Evolutionary conservation across 2,329 filamentous ascomycete genomes (phyloP), one percentile per base, ranked within the genome.

Genomic region (Claviceps lovelessii): DNA sequence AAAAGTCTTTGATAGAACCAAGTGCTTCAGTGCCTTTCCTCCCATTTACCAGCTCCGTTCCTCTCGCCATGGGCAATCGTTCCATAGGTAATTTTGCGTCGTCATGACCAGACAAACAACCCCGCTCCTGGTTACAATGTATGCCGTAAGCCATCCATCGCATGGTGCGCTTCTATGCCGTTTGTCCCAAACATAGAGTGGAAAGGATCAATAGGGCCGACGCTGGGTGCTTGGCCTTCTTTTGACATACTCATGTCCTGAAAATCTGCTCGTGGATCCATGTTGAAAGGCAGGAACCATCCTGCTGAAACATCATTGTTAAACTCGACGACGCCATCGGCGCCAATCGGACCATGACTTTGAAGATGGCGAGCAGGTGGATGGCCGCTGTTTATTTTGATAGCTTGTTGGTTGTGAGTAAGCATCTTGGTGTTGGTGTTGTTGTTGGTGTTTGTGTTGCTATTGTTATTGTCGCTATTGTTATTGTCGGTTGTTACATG

Each of bases 271-370:
- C 86, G 83, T 23, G 89, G 87, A 56, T 93, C 87, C 70, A 95
- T 82, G 65, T 95, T 94, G 70, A 95, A 95, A 1, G 90, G 89
- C 74, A 95, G 83, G 68, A 94, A 95, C 88, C 90, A 97, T 5
- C 86, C 88, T 53, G 84, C 85, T 52, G 73, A 77, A 2, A 76
- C 71, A 57, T 81, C 78, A 41, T 70, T 70, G 4, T 53, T 57
- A 50, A 67, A 63, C 44, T 57, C 60, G 37, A 59, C 57, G 49
- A 64, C 54, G 28, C 56, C 59, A 42, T 61, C 60, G 9, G 55
- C 53, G 23, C 60, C 52, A 44, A 60, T 57, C 11, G 58, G 54
- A n/a, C 49, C 61, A 53, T 64, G 56, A 29, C 61, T 50, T 7
- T 52, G 55, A 13, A 49, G 61, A 8, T 65, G 61, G 29, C 59